Evolutionary conservation across 2,329 filamentous ascomycete genomes (phyloP), one percentile per base, ranked within the genome.

Genomic region (Hymenoscyphus fructigenus): DNA sequence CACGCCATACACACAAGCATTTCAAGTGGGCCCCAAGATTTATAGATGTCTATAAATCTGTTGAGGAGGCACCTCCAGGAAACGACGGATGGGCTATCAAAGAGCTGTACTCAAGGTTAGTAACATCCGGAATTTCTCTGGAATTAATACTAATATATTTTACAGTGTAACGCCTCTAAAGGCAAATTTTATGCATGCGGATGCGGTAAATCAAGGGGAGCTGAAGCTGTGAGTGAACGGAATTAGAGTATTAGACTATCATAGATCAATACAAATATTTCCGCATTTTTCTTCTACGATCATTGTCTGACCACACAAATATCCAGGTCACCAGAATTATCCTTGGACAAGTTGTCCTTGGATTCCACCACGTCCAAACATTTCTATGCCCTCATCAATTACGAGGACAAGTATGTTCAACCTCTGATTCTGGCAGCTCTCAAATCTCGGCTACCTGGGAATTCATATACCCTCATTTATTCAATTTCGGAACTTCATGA

Each of bases 11-110:
- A 63, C 92, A 96, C 77, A 92, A 91, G 76, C 91, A 96, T 78
- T 98, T 97, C 82, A 96, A 94, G 79, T 98, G 95, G 95, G 88
- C 91, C 58, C 95, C 94, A 2, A 87, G 86, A 68, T 95, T 98
- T 78, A 83, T 86, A 38, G 93, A 96, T 77, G 92, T 98, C 2
- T 92, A 92, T 77, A 86, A 90, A 75, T 93, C 91, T 70, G 93
- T 97, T n/a, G 87, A 93, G 71, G 85, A 90, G 69, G 88, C 89
- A 47, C 81, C 83, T 36, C 91, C 91, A 3, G 93, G 93, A 3
- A 96, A 92, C 75, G 95, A 99, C 78, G 95, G 94, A 5, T 97
- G 94, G 92, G 89, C 89, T 41, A 91, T 99, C 28, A 90, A 91
- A 76, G 88, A 96, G 75, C 92, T 92, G 32, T 87, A 90, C 77